Conservation (phyloP, 805 yeast species). For the Teunomyces cretensis region DNA sequence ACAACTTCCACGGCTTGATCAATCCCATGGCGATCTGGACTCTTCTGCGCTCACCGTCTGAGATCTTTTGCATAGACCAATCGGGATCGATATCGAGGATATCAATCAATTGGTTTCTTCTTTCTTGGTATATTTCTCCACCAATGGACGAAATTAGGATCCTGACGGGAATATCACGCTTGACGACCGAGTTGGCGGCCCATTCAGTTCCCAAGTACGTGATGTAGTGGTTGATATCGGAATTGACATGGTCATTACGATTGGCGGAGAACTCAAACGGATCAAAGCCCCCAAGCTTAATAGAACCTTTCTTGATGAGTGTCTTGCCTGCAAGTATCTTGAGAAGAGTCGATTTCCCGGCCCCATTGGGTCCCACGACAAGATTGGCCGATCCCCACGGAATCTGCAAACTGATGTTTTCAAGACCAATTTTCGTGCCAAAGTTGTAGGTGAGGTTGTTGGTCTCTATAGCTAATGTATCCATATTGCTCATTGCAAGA, state of each 20-base stretch:
- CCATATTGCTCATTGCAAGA: not conserved
- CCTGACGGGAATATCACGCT: constrained; percentile 87
- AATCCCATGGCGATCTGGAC: constrained; percentile 95
- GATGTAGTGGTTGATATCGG: constrained; percentile 48
- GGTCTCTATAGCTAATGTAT: constrained; percentile 55
- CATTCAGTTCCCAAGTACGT: constrained; percentile 96
- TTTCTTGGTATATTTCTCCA: constrained; percentile 57
- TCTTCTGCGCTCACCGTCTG: constrained; percentile 94
- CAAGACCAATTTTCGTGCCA: constrained; percentile 62
- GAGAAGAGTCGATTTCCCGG: constrained; percentile 90
- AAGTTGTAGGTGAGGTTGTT: constrained; percentile 68
- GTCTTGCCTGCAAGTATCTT: constrained; percentile 89
- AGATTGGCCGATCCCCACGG: constrained; percentile 75
- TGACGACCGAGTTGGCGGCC: constrained; percentile 89
- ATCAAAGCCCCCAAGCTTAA: constrained; percentile 77
- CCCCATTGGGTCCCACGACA: constrained; percentile 92
- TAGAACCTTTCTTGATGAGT: constrained; percentile 68
- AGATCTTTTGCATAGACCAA: constrained; percentile 90
- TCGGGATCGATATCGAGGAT: constrained; percentile 80
- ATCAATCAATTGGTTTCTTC: constrained; percentile 74
- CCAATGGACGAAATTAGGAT: constrained; percentile 80
- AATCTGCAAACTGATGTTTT: constrained; percentile 58
- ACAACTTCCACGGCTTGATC: constrained; percentile 82
- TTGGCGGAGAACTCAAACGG: constrained; percentile 71
- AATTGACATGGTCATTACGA: constrained; percentile 41